Evolutionary conservation across 225 moss, liverwort and hornwort genomes (phyloP).

Genomic region (Polytrichum commune): DNA sequence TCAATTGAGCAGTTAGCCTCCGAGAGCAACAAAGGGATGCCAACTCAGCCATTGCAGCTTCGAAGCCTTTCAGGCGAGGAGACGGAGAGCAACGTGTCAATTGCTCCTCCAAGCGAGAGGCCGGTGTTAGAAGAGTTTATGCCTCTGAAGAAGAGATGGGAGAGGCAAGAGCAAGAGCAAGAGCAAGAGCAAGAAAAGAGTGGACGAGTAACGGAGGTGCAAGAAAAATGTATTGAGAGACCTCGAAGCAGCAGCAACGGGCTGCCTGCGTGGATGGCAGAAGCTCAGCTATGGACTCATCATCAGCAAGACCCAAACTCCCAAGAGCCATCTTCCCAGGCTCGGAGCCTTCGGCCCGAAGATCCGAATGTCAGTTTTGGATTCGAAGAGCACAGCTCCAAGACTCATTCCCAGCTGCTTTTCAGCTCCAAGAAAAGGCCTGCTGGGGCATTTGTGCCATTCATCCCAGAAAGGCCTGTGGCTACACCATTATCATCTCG

Average conservation of each 20-base stretch:
- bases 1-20: conserved; percentile 48
- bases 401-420: conserved; percentile 62
- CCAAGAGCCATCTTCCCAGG: neutral
- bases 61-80: conserved; percentile 34
- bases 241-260: conserved; percentile 26
- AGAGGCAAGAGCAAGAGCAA: conserved; percentile 23
- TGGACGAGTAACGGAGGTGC: conserved; percentile 9
- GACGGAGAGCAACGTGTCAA: conserved; percentile 46
- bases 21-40: conserved; percentile 42
- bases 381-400: conserved; percentile 20
- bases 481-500: conserved; percentile 43
- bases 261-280: conserved; percentile 93
- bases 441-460: conserved; percentile 89
- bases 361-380: neutral
- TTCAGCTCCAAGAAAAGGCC: conserved; percentile 75
- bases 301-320: neutral
- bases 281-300: conserved; percentile 89
- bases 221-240: conserved; percentile 19
- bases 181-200: conserved; percentile 6
- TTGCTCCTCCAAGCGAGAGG: conserved; percentile 25
- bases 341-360: too few species aligned
- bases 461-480: conserved; percentile 63
- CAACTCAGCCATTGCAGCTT: conserved; percentile 32
- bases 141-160: conserved; percentile 71
- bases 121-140: conserved; percentile 69